These are phyloP conservation scores for Mortierella alpina DNA, from an alignment of 192 early-diverging fungal genomes.

Conservation along the genomic window DNA sequence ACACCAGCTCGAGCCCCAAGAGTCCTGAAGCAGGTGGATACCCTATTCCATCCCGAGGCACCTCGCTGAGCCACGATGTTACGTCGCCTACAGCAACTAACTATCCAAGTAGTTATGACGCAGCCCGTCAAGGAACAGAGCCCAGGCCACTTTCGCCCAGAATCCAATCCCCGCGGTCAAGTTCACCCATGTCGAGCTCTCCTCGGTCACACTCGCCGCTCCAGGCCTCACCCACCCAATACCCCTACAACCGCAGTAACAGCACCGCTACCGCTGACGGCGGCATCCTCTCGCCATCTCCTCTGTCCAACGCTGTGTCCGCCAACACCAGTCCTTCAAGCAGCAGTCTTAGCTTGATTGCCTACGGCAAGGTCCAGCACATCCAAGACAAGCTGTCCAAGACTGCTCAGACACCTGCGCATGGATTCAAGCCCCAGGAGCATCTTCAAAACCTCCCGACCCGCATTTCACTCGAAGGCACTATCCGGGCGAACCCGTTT, in stretches of 20 bases:
- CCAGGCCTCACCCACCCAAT: conserved; percentile 9
- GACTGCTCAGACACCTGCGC: conserved; percentile 21
- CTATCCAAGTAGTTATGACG: conserved; percentile 5
- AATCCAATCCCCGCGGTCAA: conserved; percentile 25
- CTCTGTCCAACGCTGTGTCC: conserved; percentile 33
- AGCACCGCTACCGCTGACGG: background rate
- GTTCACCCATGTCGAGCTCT: conserved; percentile 25
- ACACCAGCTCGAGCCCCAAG: conserved; percentile 7
- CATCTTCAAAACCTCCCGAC: conserved; percentile 45
- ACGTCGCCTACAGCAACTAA: conserved; percentile 22
- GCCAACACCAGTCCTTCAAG: conserved; percentile 24
- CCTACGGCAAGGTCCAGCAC: conserved; percentile 30
- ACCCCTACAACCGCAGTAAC: conserved; percentile 9
- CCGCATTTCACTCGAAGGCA: conserved; percentile 48
- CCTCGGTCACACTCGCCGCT: conserved; percentile 21
- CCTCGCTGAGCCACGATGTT: conserved; percentile 34
- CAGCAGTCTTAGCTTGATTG: conserved; percentile 46
- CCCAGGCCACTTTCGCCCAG: conserved; percentile 36
- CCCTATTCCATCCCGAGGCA: conserved; percentile 40
- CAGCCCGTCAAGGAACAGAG: conserved; percentile 27
- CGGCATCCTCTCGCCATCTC: conserved; percentile 28
- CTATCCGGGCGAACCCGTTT: conserved; percentile 52
- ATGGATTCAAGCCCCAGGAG: conserved; percentile 46
- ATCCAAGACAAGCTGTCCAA: conserved; percentile 39
- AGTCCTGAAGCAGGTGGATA: conserved; percentile 20